Percentiles rank a stretch among this genome's conserved stretches.
Conservation (phyloP, 23 red algal species). For the Pyropia yezoensis region DNA sequence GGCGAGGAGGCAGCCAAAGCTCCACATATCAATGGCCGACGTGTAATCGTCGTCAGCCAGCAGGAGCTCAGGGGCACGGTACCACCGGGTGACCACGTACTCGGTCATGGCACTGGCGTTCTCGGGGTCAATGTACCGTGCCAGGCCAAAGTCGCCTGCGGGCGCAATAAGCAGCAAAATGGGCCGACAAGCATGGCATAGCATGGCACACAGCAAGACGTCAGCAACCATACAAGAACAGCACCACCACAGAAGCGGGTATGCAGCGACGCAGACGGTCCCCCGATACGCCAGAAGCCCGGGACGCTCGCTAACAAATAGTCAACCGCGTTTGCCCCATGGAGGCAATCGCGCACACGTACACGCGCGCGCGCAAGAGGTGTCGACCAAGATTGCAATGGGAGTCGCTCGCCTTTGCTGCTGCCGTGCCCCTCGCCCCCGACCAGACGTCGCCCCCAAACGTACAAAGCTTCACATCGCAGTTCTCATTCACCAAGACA, state of each 20-base stretch:
- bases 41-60: constrained; percentile 73
- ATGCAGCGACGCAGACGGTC: too few species aligned
- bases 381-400: too few species aligned
- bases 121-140: constrained; percentile 48
- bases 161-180: constrained; percentile 10
- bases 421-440: not conserved
- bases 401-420: too few species aligned
- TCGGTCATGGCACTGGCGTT: constrained; percentile 55
- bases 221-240: too few species aligned
- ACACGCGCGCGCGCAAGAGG: too few species aligned
- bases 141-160: constrained; percentile 89
- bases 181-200: too few species aligned
- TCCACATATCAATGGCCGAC: constrained; percentile 94
- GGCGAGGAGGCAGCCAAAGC: constrained; percentile 82
- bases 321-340: too few species aligned
- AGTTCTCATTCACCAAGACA: constrained; percentile 71
- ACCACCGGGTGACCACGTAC: constrained; percentile 89
- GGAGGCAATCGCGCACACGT: too few species aligned
- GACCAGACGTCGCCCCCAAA: constrained; percentile 37
- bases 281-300: too few species aligned
- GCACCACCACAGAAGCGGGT: too few species aligned
- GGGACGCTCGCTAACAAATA: too few species aligned
- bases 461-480: constrained; percentile 78
- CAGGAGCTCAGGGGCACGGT: constrained; percentile 85
- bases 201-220: not conserved